These are phyloP conservation scores for Echites panduratus DNA, from an alignment of 257 asterid species.

Conservation along the genomic window DNA sequence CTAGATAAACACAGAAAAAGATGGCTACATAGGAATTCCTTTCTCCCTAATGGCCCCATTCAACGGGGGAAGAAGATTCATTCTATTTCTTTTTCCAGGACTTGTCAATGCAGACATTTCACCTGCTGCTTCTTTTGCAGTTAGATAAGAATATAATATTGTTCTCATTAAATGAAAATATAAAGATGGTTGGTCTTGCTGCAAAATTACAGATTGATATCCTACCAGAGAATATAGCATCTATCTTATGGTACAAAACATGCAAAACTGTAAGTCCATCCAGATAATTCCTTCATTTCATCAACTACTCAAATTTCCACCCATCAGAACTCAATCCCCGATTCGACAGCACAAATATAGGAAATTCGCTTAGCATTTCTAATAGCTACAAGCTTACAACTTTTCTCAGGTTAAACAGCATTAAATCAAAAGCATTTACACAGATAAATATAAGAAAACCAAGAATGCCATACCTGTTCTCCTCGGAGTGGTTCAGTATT, in stretches of 20 bases:
- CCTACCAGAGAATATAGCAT: neutral
- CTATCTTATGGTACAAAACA: neutral
- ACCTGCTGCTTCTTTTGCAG: neutral
- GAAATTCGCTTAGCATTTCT: neutral
- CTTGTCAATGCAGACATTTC: neutral
- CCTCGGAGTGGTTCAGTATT: slow-evolving; percentile 83
- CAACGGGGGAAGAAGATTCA: neutral
- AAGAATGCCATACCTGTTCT: slow-evolving; percentile 55
- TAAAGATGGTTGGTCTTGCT: neutral
- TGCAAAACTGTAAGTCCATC: neutral
- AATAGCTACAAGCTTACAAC: neutral
- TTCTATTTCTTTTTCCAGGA: neutral
- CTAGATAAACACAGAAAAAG: neutral
- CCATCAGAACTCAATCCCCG: neutral
- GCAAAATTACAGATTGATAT: neutral
- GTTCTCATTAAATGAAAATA: neutral
- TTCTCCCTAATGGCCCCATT: neutral
- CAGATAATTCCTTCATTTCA: neutral
- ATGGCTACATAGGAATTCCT: neutral
- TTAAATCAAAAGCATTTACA: neutral
- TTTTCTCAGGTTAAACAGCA: neutral
- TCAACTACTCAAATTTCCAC: slow-evolving; percentile 2
- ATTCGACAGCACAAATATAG: neutral
- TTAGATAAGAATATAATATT: neutral
- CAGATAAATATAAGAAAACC: neutral